These are phyloP conservation scores for Mycena rebaudengoi DNA, from an alignment of 768 basidiomycete species.

Conservation along the genomic window DNA sequence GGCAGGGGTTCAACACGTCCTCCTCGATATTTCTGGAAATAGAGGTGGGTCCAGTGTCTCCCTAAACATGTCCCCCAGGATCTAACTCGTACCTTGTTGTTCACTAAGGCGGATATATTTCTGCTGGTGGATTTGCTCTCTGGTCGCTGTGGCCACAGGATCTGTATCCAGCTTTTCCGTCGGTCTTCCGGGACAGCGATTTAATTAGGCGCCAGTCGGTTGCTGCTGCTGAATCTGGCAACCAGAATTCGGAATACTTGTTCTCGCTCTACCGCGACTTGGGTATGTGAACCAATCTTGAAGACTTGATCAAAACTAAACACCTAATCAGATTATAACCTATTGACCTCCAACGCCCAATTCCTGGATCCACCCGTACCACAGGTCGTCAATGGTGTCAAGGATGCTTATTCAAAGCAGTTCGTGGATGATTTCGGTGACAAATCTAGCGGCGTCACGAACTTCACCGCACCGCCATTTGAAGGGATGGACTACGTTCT, in stretches of 20 bases:
- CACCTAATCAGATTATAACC: slow-evolving; percentile 8
- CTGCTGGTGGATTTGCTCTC: slow-evolving; percentile 21
- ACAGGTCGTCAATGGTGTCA: slow-evolving; percentile 24
- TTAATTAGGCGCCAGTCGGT: slow-evolving; percentile 24
- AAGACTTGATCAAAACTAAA: background rate
- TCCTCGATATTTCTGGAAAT: slow-evolving; percentile 26
- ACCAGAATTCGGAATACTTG: slow-evolving; percentile 12
- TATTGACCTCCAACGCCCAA: slow-evolving; percentile 23
- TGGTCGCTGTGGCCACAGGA: slow-evolving; percentile 18
- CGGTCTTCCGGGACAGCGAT: slow-evolving; percentile 18
- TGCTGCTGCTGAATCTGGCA: slow-evolving; percentile 8
- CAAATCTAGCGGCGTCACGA: slow-evolving; percentile 16
- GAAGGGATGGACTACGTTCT: slow-evolving; percentile 21
- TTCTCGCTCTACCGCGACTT: slow-evolving; percentile 22
- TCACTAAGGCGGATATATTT: slow-evolving; percentile 29
- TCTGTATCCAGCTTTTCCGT: slow-evolving; percentile 25
- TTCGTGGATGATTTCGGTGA: slow-evolving; percentile 27
- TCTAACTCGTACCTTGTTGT: no score
- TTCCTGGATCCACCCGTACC: slow-evolving; percentile 28
- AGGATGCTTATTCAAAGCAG: slow-evolving; percentile 24
- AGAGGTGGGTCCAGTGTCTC: no score
- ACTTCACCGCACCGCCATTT: slow-evolving; percentile 25
- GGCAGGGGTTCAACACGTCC: slow-evolving; percentile 21
- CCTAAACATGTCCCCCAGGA: no score
- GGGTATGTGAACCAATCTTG: background rate